These are phyloP conservation scores for Mikania micrantha DNA, from an alignment of 129 eudicot genomes.

Conservation along the genomic window DNA sequence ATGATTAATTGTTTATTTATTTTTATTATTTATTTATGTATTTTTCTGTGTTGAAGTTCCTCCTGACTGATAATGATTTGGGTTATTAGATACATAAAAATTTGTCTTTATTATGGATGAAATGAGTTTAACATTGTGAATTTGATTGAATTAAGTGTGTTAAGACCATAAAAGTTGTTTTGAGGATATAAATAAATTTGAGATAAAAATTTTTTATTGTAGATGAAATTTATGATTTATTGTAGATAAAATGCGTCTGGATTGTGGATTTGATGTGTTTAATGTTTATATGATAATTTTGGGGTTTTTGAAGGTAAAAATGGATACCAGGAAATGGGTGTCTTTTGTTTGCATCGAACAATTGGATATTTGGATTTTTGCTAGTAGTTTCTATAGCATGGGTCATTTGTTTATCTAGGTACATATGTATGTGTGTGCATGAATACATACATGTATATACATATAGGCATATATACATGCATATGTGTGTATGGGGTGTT, in stretches of 20 bases:
- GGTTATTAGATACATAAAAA: not conserved
- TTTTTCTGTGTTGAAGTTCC: no score
- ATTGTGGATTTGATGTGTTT: not conserved
- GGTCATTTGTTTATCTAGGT: not conserved
- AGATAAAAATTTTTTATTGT: not conserved
- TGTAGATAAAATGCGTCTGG: not conserved
- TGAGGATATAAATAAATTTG: not conserved
- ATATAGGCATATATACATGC: no score
- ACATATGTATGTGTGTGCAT: not conserved
- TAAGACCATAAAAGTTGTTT: not conserved
- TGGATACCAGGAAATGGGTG: not conserved
- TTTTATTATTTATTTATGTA: no score
- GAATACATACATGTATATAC: not conserved
- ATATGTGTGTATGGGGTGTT: not conserved
- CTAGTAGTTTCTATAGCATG: not conserved
- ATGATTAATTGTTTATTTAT: no score
- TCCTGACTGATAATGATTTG: no score
- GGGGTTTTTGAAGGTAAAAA: not conserved
- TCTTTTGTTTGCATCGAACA: slow-evolving; percentile 1
- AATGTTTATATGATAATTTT: not conserved
- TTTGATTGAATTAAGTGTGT: not conserved
- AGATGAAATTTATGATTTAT: not conserved
- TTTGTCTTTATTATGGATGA: not conserved
- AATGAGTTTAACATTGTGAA: not conserved
- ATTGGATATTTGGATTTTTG: not conserved